Conservation (phyloP, 306 rosid species). For the Acmispon strigosus region DNA sequence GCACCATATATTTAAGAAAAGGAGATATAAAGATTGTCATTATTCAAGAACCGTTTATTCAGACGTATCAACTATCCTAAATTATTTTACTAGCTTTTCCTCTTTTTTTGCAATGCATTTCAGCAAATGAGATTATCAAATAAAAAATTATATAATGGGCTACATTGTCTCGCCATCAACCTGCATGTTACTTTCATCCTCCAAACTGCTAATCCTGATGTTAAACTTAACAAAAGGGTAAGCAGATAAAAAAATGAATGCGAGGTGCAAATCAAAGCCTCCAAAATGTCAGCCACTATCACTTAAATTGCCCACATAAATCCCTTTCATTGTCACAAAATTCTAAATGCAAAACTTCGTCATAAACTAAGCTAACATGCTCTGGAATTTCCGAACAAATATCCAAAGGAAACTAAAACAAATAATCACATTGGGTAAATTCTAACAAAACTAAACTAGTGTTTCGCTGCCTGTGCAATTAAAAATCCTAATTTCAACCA, state of each 20-base stretch:
- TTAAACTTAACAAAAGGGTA: background rate
- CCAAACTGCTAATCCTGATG: background rate
- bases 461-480: background rate
- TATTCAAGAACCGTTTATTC: background rate
- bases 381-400: background rate
- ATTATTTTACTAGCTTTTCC: background rate
- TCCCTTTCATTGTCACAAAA: background rate
- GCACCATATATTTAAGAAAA: background rate
- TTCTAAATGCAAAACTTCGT: background rate
- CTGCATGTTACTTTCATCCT: background rate
- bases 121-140: background rate
- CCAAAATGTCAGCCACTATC: background rate
- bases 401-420: background rate
- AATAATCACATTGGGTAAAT: background rate
- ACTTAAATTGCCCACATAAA: background rate
- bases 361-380: background rate
- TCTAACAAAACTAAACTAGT: background rate
- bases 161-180: background rate
- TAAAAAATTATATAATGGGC: background rate
- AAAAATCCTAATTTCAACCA: slow-evolving; percentile 9
- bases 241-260: background rate
- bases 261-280: slow-evolving; percentile 3
- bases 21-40: background rate
- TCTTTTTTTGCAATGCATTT: background rate
- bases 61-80: background rate